Evolutionary conservation across 139 green algal species (phyloP), one percentile per base, ranked within the genome.

Genomic region (Marvania coccoides): DNA sequence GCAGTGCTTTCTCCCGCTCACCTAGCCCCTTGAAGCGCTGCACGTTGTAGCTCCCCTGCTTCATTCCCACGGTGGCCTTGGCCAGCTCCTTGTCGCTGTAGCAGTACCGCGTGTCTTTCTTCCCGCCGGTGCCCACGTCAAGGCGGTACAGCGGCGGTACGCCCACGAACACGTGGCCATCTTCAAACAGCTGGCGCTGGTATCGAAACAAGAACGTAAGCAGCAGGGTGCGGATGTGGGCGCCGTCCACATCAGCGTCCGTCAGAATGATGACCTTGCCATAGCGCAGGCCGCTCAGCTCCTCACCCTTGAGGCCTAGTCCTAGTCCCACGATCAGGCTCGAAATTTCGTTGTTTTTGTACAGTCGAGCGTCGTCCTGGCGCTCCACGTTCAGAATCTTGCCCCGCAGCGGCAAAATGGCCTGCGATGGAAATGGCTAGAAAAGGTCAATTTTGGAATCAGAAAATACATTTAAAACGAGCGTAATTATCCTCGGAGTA

Each of bases 161-260:
- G 10, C 90, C 94, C 12, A 98, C 88, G 64, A 90, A 99, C 8
- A 99, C 77, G 31, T 93, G 77, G 7, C 94, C 94, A 29, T 85
- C 38, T 26, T 90, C 77, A 69, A 96, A 96, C 19, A 97, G 81
- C 54, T 85, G 76, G 7, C 76, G 81, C 37, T 78, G 71, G 78
- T 97, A 98, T 46, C 92, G 81, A 83, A 93, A 99, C 15, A 99
- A 81, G 78, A 99, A 99, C 3, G 94, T 98, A 13, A 99, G 86
- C 57, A 99, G 84, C 66, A 99, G 86, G 5, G 94, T 96, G 47
- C 91, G 85, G 70, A 99, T 99, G 85, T 98, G 94, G 7, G 91
- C 90, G 23, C 94, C 94, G 63, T 99, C 94, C 58, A 98, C 91
- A 60, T 99, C 94, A 36, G 94, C 94, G 73, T 99, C 94, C 8